These are phyloP conservation scores for Mycosphaerella arachidis DNA, from an alignment of 2,329 filamentous ascomycete genomes.

Conservation along the genomic window DNA sequence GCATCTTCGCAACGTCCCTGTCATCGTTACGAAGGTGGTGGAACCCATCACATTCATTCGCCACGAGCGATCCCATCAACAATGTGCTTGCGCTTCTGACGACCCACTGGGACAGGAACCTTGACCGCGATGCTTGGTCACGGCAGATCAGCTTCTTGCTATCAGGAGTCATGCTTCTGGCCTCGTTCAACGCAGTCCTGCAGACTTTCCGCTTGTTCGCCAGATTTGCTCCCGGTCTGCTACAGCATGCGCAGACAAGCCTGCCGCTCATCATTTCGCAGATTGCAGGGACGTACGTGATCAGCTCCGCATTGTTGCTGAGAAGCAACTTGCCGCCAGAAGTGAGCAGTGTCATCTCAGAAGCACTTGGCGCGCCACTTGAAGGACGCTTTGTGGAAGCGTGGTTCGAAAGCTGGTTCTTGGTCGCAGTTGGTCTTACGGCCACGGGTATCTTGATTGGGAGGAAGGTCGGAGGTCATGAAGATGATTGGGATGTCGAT, in stretches of 20 bases:
- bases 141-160: slow-evolving; percentile 80
- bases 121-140: slow-evolving; percentile 79
- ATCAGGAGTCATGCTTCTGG: slow-evolving; percentile 75
- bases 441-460: slow-evolving; percentile 70
- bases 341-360: slow-evolving; percentile 70
- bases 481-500: slow-evolving; percentile 38
- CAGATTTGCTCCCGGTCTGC: slow-evolving; percentile 65
- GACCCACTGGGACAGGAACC: slow-evolving; percentile 75
- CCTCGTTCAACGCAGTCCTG: slow-evolving; percentile 76
- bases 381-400: slow-evolving; percentile 68
- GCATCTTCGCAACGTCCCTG: slow-evolving; percentile 67
- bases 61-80: slow-evolving; percentile 75
- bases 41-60: slow-evolving; percentile 50
- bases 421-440: slow-evolving; percentile 63
- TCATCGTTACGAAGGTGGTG: slow-evolving; percentile 59
- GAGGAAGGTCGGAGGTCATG: slow-evolving; percentile 51
- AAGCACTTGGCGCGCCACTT: slow-evolving; percentile 71
- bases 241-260: slow-evolving; percentile 71
- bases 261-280: slow-evolving; percentile 75
- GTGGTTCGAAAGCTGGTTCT: slow-evolving; percentile 87
- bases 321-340: slow-evolving; percentile 73
- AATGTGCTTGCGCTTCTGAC: slow-evolving; percentile 74
- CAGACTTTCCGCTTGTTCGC: slow-evolving; percentile 81
- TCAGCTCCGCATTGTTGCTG: slow-evolving; percentile 71
- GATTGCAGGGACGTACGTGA: slow-evolving; percentile 79